Evolutionary conservation across 176 grass and related monocot species (phyloP).

Genomic region (Saccharum officinarum): DNA sequence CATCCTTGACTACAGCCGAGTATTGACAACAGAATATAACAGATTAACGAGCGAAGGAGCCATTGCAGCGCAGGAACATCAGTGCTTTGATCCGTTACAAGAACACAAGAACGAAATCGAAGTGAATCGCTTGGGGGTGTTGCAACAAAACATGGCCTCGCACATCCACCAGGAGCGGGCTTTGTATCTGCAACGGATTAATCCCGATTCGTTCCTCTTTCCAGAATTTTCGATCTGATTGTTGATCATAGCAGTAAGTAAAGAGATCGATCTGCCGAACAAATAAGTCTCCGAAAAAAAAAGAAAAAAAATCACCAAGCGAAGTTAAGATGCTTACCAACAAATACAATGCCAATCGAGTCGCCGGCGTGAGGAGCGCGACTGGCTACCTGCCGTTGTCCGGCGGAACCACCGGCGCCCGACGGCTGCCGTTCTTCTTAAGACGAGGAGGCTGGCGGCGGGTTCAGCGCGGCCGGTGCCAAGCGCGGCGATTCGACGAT

Average conservation of each 20-base stretch:
- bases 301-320: not conserved
- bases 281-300: no score
- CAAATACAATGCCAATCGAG: not conserved
- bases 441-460: not conserved
- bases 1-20: not conserved
- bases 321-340: not conserved
- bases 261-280: not conserved
- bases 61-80: not conserved
- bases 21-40: not conserved
- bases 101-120: constrained; percentile 3
- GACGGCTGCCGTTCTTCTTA: not conserved
- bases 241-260: not conserved
- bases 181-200: not conserved
- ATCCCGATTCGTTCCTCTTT: not conserved
- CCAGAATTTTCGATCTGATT: not conserved
- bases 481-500: not conserved
- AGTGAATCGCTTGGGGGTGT: not conserved
- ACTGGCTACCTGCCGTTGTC: not conserved
- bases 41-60: not conserved
- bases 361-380: not conserved
- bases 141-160: not conserved
- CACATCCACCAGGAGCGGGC: not conserved
- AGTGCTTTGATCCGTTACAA: constrained; percentile 1
- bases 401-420: not conserved
- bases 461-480: not conserved